phyloP scores from a whole-genome alignment of 306 rosid species.

The Malus domestica region DNA sequence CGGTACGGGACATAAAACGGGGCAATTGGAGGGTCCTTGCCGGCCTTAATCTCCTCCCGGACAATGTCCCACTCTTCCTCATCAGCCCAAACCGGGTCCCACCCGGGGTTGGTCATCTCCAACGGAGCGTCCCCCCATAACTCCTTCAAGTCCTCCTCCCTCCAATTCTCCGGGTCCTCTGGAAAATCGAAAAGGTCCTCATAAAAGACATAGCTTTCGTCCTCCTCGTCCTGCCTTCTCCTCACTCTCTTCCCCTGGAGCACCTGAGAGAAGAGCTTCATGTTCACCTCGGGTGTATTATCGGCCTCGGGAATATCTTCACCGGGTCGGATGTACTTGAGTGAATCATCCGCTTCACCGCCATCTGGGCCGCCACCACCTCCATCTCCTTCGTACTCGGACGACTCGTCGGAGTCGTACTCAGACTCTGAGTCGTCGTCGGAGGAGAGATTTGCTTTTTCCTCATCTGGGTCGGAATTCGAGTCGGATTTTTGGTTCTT shows the following conservation, averaged over 20 bases:
- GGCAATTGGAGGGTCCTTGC: slow-evolving; percentile 55
- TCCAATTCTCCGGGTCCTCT: slow-evolving; percentile 60
- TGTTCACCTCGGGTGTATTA: slow-evolving; percentile 30
- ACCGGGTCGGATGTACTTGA: slow-evolving; percentile 13
- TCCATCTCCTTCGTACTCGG: background rate
- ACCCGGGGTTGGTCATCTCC: slow-evolving; percentile 52
- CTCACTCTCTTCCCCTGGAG: slow-evolving; percentile 22
- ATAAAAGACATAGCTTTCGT: background rate
- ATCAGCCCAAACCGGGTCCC: slow-evolving; percentile 75
- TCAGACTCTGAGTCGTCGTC: slow-evolving; percentile 20
- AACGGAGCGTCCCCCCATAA: slow-evolving; percentile 62
- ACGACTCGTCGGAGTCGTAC: slow-evolving; percentile 19
- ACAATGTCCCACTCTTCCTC: slow-evolving; percentile 58
- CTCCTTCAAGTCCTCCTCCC: slow-evolving; percentile 69
- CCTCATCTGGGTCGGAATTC: slow-evolving; percentile 2
- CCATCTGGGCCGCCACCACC: background rate
- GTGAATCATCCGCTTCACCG: slow-evolving; percentile 14
- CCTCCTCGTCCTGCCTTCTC: slow-evolving; percentile 23
- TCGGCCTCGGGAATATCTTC: slow-evolving; percentile 19
- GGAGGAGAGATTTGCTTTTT: slow-evolving; percentile 5
- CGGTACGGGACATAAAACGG: slow-evolving; percentile 79
- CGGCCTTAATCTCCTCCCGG: slow-evolving; percentile 27
- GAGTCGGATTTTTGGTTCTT: background rate
- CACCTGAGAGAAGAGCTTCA: slow-evolving; percentile 20
- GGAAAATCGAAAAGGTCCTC: slow-evolving; percentile 58